Evolutionary conservation across 768 basidiomycete species (phyloP).

Genomic region (Termitomyces sp.): DNA sequence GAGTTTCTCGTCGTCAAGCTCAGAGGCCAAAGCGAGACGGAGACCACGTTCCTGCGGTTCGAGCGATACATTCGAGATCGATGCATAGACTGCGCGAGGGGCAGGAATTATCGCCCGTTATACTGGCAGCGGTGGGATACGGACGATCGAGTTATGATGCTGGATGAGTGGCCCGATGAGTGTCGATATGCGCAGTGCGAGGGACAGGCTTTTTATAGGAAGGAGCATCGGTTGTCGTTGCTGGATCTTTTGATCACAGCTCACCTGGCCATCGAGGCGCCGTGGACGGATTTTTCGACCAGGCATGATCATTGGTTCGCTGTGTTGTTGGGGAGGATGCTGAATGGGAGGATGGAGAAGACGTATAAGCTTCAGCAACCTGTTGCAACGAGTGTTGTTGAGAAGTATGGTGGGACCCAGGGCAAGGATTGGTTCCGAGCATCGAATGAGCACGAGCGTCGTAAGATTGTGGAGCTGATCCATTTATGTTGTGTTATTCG

Average conservation of each 20-base stretch:
- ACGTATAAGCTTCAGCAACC: not conserved
- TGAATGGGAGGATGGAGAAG: not conserved
- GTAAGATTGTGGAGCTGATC: conserved; percentile 3
- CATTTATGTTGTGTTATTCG: not conserved
- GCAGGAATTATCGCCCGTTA: not conserved
- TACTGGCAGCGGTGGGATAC: not conserved
- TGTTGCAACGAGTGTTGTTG: not conserved
- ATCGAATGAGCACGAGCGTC: not conserved
- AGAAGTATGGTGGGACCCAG: not conserved
- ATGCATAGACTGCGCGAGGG: not conserved
- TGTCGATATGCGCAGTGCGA: not conserved
- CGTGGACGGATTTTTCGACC: not conserved
- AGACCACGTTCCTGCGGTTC: not conserved
- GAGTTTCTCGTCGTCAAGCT: conserved; percentile 4
- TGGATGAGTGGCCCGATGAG: conserved; percentile 1
- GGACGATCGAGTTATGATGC: not conserved
- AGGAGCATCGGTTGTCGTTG: not conserved
- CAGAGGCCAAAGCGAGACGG: not conserved
- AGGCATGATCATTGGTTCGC: conserved; percentile 5
- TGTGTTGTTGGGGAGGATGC: not conserved
- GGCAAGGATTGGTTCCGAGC: not conserved
- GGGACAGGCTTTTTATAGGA: not conserved
- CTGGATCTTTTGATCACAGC: not conserved
- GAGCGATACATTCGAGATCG: not conserved
- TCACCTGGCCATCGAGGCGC: not conserved